Conservation (phyloP, 2,329 filamentous ascomycete genomes). For the Pseudogymnoascus sp. region DNA sequence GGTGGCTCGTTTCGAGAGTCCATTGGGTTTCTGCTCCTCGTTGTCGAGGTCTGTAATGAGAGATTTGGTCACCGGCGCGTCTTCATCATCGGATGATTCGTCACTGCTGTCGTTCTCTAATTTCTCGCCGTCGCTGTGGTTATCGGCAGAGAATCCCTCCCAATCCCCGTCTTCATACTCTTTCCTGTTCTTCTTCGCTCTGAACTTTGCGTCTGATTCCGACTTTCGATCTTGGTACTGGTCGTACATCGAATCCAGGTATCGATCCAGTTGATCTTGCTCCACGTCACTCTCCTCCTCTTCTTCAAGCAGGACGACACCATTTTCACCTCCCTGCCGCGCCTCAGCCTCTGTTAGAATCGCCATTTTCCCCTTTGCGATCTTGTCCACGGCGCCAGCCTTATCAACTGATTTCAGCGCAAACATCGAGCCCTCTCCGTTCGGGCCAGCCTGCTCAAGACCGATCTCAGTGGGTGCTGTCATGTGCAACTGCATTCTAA, state of each 20-base stretch:
- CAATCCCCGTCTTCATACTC: conserved; percentile 81
- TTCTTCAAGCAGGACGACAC: conserved; percentile 43
- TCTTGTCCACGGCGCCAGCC: conserved; percentile 57
- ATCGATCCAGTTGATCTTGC: conserved; percentile 70
- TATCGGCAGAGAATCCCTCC: conserved; percentile 72
- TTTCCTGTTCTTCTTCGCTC: conserved; percentile 79
- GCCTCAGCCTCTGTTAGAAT: conserved; percentile 49
- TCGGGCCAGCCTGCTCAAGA: conserved; percentile 72
- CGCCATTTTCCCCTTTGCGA: conserved; percentile 73
- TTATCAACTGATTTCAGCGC: conserved; percentile 74
- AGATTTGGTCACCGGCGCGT: conserved; percentile 34
- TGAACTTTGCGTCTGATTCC: conserved; percentile 74
- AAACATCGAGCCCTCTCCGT: conserved; percentile 79
- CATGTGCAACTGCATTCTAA: conserved; percentile 98
- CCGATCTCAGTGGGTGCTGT: conserved; percentile 91
- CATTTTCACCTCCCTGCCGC: conserved; percentile 52
- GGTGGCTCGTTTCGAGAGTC: conserved; percentile 75
- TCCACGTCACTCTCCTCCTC: conserved; percentile 66
- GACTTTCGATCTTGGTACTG: conserved; percentile 74
- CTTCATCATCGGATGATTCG: conserved; percentile 51
- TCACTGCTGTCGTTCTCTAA: conserved; percentile 55
- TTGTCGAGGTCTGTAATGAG: conserved; percentile 57
- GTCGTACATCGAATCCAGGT: conserved; percentile 83
- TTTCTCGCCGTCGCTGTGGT: conserved; percentile 45
- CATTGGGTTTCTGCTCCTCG: conserved; percentile 40